Evolutionary conservation across 1,139 yeast genomes (phyloP), one percentile per base, ranked within the genome.

Genomic region (Saccharomyces hybrid): DNA sequence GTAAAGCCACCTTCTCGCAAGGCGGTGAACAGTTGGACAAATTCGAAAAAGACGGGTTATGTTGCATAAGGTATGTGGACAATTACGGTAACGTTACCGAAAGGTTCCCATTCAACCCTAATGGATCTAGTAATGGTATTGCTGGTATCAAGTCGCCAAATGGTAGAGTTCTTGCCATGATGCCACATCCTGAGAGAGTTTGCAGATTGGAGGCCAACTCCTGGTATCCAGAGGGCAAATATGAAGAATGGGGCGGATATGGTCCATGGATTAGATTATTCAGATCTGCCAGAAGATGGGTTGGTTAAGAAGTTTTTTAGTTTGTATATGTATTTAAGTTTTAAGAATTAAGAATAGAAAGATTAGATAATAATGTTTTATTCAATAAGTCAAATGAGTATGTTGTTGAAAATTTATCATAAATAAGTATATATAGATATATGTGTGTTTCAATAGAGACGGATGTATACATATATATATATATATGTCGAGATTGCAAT

Each of bases 141-240:
- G 88, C 97, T 48, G 99, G 97, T 78, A 82, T 95, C 58, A 79
- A 87, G 60, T 83, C 93, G 52, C 88, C 87, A 55, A 88, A 88
- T 68, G 99, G 99, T 62, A 84, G 99, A 72, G 97, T 95, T 4
- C 77, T 95, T 66, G 98, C 98, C 2, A 83, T 95, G 90, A 95
- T 95, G 99, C 99, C 99, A 50, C 99, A 95, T 70, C 99, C 99
- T 27, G 99, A 95, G 74, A 88, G 99, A 76, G 95, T 89, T 50
- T 80, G 86, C 56, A 81, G 97, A 74, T 76, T 83, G 68, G 96
- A 88, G 72, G 77, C 95, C 57, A 91, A 91, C 75, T 89, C 97
- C 7, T 93, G 90, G 84, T 88, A 88, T 69, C 97, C 98, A 51
- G 71, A 73, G 44, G 83, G 80, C 54, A 85, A 86, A 67, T 83